Base-by-base conservation (phyloP, 768 basidiomycete species). In the Rhodotorula diobovata region DNA sequence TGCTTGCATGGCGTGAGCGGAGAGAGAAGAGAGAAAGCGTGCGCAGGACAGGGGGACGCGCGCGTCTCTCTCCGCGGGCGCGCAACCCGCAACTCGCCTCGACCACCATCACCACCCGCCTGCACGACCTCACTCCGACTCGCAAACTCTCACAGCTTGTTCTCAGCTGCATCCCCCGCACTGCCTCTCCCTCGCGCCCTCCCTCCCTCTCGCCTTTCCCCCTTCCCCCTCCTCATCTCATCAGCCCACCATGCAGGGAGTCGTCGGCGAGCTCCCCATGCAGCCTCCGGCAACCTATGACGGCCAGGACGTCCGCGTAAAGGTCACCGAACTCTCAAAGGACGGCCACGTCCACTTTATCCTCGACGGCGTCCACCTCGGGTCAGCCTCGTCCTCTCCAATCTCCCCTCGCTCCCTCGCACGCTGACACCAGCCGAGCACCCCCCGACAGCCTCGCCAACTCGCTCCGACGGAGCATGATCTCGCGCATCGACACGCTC, bases 401-500 rank as follows among this genome's bases (percentile, higher is more conserved):
- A 11, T 4, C 50, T 7, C 50, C 50, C 23, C n/a, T 28, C 50
- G n/a, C 28, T 9, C 48, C 6, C 6, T 14, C 45, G 16, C 32
- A 39, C 39, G 34, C 45, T 21, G 41, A 20, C n/a, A 45, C 48
- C 65, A 10, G 78, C 56, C 70, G 62, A 62, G 63, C 61, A 21
- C 28, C 15, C 39, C 23, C 30, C 30, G 25, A 23, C 61, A 71
- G 93, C 57, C 90, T 95, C 76, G 95, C 95, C 64, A 99, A 99
- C 81, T 94, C 94, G 12, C 79, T 99, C 51, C 86, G 96, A 77
- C 85, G 96, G 76, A 89, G 92, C 50, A 89, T 97, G 83, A 94
- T 97, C 82, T 95, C 96, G 39, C 93, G 98, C 81, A 88, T 99
- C 73, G 91, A 94, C 28, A 98, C 96, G 68, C 86, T 99, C 72